Percentiles rank a stretch among this genome's conserved stretches.
These are phyloP conservation scores for Capniomyces stellatus DNA, from an alignment of 371 early-diverging fungal species.

Conservation along the genomic window DNA sequence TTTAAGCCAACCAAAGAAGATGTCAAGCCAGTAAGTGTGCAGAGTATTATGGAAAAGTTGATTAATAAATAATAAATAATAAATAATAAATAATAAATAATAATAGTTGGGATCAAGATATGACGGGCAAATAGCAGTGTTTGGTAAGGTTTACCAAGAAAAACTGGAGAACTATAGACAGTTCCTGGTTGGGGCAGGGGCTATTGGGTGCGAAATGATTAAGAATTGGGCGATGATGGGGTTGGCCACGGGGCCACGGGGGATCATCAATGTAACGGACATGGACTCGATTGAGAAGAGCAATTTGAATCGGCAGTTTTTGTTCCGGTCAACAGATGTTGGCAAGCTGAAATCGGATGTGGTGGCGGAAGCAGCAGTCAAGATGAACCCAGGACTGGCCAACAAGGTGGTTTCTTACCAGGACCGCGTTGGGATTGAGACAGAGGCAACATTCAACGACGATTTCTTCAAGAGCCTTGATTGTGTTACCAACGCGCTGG, in stretches of 20 bases:
- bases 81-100: not conserved
- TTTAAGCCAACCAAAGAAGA: constrained; percentile 43
- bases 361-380: constrained; percentile 79
- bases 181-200: constrained; percentile 99
- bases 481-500: constrained; percentile 97
- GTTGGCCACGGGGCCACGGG: constrained; percentile 71
- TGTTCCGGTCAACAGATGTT: constrained; percentile 58
- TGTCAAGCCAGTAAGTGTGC: constrained; percentile 34
- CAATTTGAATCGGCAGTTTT: constrained; percentile 64
- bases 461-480: constrained; percentile 78
- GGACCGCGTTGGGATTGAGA: constrained; percentile 93
- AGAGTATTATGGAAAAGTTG: constrained; percentile 11
- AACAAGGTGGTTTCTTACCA: constrained; percentile 73
- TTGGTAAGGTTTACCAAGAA: constrained; percentile 82
- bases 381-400: constrained; percentile 80
- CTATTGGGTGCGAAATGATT: constrained; percentile 99
- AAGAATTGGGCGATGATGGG: constrained; percentile 99
- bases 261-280: constrained; percentile 87
- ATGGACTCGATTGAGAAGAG: constrained; percentile 79
- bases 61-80: too few relatives aligned
- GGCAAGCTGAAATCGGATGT: constrained; percentile 91
- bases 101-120: constrained; percentile 56
- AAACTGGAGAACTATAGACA: constrained; percentile 70
- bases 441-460: constrained; percentile 92
- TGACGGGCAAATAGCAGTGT: constrained; percentile 87